These are phyloP conservation scores for Geotrichum carabidarum DNA, from an alignment of 1,139 yeast genomes.

Conservation along the genomic window DNA sequence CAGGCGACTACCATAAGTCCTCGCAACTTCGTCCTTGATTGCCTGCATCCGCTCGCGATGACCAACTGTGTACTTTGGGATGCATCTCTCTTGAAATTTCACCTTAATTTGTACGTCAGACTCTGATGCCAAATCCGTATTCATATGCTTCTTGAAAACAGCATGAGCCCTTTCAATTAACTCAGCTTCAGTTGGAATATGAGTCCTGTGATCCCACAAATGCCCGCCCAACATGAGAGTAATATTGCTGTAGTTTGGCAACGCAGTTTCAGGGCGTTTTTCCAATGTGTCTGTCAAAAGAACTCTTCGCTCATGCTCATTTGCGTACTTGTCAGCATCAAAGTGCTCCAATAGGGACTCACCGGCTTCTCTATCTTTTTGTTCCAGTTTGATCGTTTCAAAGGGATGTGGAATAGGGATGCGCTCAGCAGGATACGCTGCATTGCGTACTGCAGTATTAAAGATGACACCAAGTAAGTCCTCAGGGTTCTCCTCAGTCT, in stretches of 20 bases:
- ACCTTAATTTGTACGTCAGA: slow-evolving; percentile 46
- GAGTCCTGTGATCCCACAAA: slow-evolving; percentile 40
- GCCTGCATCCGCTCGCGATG: slow-evolving; percentile 48
- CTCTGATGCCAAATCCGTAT: slow-evolving; percentile 48
- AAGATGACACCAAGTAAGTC: slow-evolving; percentile 79
- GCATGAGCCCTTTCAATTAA: slow-evolving; percentile 45
- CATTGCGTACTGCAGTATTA: slow-evolving; percentile 62
- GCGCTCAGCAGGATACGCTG: slow-evolving; percentile 22
- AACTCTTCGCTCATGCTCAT: slow-evolving; percentile 16
- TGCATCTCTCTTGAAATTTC: slow-evolving; percentile 47
- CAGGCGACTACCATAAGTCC: slow-evolving; percentile 43
- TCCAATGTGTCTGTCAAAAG: slow-evolving; percentile 13
- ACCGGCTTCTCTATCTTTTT: slow-evolving; percentile 12
- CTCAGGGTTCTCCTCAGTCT: slow-evolving; percentile 49
- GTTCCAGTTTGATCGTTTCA: slow-evolving; percentile 15
- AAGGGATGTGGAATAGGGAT: slow-evolving; percentile 16
- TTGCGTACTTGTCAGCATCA: slow-evolving; percentile 12
- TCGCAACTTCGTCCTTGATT: slow-evolving; percentile 37
- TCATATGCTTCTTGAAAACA: slow-evolving; percentile 49
- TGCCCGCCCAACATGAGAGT: slow-evolving; percentile 94
- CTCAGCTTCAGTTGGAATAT: slow-evolving; percentile 46
- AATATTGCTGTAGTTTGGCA: slow-evolving; percentile 51
- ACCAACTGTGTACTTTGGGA: slow-evolving; percentile 80
- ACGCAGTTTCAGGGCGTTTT: slow-evolving; percentile 8
- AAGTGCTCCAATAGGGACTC: slow-evolving; percentile 17